A percentile compares a stretch with the other conserved stretches of the same genome.
phyloP scores from a whole-genome alignment of 176 grass and related monocot genomes.

The Dendrocalamus sinicus region DNA sequence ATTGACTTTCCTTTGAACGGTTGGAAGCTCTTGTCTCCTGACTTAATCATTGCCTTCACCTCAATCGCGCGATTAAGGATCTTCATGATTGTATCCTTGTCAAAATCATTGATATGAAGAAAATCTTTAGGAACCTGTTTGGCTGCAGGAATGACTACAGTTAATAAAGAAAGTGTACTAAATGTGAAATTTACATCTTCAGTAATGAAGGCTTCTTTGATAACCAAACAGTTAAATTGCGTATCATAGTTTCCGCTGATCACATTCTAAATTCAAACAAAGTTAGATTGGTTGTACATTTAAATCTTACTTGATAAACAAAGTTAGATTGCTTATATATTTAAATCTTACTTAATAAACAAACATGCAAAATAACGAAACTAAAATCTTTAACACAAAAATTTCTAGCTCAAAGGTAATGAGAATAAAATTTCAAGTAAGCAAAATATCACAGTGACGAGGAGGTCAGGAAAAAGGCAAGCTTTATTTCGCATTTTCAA shows the following conservation, averaged over 20 bases:
- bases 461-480: background rate
- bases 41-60: slow-evolving; percentile 81
- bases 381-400: slow-evolving; percentile 5
- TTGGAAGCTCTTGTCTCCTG: slow-evolving; percentile 85
- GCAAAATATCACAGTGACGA: background rate
- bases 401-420: background rate
- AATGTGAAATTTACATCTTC: background rate
- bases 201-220: background rate
- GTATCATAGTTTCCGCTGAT: background rate
- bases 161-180: slow-evolving; percentile 9
- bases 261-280: background rate
- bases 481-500: slow-evolving; percentile 14
- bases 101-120: slow-evolving; percentile 90
- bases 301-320: background rate
- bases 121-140: slow-evolving; percentile 78
- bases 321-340: background rate
- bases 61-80: slow-evolving; percentile 81
- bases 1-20: slow-evolving; percentile 95
- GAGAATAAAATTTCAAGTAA: slow-evolving; percentile 7
- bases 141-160: slow-evolving; percentile 43
- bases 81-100: slow-evolving; percentile 86
- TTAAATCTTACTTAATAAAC: background rate
- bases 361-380: background rate
- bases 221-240: background rate
- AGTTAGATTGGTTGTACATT: background rate